A percentile compares a stretch with the other conserved stretches of the same genome.
phyloP scores from a whole-genome alignment of 805 yeast genomes.

The Spathaspora arborariae region DNA sequence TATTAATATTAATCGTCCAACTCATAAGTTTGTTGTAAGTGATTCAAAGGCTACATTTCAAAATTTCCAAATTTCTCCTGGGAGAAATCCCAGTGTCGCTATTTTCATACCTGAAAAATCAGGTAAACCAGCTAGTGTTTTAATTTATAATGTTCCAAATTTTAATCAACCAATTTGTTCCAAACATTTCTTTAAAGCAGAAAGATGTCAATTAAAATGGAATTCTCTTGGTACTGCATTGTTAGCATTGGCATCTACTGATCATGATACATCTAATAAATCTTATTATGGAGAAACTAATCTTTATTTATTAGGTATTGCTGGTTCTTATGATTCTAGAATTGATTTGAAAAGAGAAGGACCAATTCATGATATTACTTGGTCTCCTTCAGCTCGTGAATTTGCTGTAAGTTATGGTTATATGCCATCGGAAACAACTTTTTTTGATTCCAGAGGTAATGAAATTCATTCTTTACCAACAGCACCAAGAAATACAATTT shows the following conservation, averaged over 20 bases:
- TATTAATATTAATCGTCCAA: slow-evolving; percentile 45
- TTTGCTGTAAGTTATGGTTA: slow-evolving; percentile 96
- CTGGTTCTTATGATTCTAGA: slow-evolving; percentile 87
- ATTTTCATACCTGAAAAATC: slow-evolving; percentile 82
- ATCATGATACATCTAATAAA: slow-evolving; percentile 90
- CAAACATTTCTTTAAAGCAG: slow-evolving; percentile 93
- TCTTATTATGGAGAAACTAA: slow-evolving; percentile 97
- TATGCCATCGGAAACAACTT: slow-evolving; percentile 95
- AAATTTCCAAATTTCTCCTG: slow-evolving; percentile 73
- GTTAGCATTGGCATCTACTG: slow-evolving; percentile 90
- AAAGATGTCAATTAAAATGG: slow-evolving; percentile 89
- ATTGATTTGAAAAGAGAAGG: slow-evolving; percentile 88
- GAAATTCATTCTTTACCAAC: slow-evolving; percentile 77
- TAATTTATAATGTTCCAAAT: slow-evolving; percentile 77
- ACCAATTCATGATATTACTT: slow-evolving; percentile 94
- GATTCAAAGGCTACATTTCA: slow-evolving; percentile 48
- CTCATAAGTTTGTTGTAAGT: slow-evolving; percentile 53
- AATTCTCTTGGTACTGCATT: slow-evolving; percentile 91
- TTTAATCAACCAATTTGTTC: slow-evolving; percentile 74
- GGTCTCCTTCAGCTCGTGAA: slow-evolving; percentile 96
- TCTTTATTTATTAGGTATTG: slow-evolving; percentile 83
- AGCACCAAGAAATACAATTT: slow-evolving; percentile 83
- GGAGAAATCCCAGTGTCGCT: slow-evolving; percentile 85
- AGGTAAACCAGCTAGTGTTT: slow-evolving; percentile 87
- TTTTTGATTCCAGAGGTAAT: slow-evolving; percentile 93